These are phyloP conservation scores for Candida corydali DNA, from an alignment of 805 yeast species.

Conservation along the genomic window DNA sequence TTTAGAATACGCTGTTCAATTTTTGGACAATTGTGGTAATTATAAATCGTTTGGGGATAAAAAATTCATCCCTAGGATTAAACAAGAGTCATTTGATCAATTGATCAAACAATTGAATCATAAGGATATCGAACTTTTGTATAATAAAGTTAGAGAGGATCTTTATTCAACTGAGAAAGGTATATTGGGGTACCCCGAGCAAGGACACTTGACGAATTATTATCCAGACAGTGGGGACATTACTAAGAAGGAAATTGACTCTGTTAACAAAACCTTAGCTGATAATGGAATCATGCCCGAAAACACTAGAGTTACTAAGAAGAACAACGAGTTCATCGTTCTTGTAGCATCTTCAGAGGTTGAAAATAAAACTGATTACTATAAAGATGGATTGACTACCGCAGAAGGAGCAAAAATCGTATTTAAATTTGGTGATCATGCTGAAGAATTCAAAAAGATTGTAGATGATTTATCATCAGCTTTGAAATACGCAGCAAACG, in stretches of 20 bases:
- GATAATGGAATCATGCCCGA: constrained; percentile 65
- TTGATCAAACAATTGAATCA: constrained; percentile 40
- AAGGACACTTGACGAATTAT: constrained; percentile 73
- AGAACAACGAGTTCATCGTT: constrained; percentile 48
- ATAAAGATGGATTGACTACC: constrained; percentile 31
- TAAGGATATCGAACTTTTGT: constrained; percentile 28
- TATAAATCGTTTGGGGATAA: constrained; percentile 86
- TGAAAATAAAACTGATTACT: constrained; percentile 47
- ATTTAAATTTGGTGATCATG: constrained; percentile 77
- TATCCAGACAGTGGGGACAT: constrained; percentile 47
- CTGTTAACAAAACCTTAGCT: constrained; percentile 64
- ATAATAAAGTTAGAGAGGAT: constrained; percentile 40
- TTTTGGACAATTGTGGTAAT: constrained; percentile 70
- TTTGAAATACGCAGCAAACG: constrained; percentile 62
- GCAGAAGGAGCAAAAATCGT: constrained; percentile 37
- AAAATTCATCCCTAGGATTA: constrained; percentile 71
- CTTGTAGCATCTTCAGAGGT: constrained; percentile 63
- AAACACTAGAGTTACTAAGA: constrained; percentile 71
- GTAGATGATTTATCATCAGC: constrained; percentile 57
- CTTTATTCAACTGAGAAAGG: constrained; percentile 48
- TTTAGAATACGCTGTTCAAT: constrained; percentile 73
- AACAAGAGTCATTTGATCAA: constrained; percentile 43
- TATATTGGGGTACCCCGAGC: constrained; percentile 73
- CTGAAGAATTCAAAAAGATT: constrained; percentile 57
- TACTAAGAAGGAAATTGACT: constrained; percentile 59